phyloP scores from a whole-genome alignment of 257 asterid species.

The Solanum sejunctum region DNA sequence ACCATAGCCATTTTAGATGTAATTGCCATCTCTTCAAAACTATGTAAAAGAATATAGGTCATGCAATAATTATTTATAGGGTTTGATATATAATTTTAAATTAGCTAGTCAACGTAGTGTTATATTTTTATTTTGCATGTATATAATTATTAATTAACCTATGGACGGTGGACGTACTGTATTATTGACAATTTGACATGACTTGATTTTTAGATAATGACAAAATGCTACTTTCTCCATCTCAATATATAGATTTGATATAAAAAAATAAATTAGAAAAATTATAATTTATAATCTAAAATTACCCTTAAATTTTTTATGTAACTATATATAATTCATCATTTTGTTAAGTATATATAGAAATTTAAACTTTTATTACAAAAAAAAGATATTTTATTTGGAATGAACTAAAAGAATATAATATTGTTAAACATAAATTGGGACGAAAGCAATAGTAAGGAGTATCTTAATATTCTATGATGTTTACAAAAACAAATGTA shows the following conservation, averaged over 20 bases:
- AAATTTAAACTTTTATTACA: too few species aligned
- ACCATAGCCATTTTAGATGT: not conserved
- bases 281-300: too few species aligned
- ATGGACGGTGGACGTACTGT: not conserved
- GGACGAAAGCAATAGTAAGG: not conserved
- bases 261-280: too few species aligned
- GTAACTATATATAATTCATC: too few species aligned
- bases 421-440: too few species aligned
- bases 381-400: too few species aligned
- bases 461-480: not conserved
- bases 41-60: not conserved
- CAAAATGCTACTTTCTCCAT: not conserved
- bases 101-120: not conserved
- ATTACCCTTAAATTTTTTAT: too few species aligned
- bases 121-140: not conserved
- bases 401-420: too few species aligned
- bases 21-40: not conserved
- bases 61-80: not conserved
- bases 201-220: not conserved
- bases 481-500: not conserved
- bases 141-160: not conserved
- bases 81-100: not conserved
- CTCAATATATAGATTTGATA: too few species aligned
- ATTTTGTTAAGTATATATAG: too few species aligned
- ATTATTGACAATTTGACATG: not conserved